A percentile compares a stretch with the other conserved stretches of the same genome.
Evolutionary conservation across 192 early-diverging fungal genomes (phyloP).

Genomic region (Podila epigama): DNA sequence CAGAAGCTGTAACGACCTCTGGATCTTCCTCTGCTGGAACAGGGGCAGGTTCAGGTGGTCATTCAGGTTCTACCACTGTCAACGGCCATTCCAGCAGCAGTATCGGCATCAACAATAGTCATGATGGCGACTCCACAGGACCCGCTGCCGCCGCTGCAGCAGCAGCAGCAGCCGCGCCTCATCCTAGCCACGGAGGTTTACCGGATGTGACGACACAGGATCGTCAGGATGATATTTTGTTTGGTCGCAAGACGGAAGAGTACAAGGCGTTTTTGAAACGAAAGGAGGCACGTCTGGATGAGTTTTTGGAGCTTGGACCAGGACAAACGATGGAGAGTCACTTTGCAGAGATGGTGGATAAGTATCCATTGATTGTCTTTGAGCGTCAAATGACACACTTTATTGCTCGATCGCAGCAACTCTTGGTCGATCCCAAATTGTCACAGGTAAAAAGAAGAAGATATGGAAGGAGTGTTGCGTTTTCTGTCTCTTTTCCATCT

Average conservation of each 20-base stretch:
- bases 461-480: too few species aligned
- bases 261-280: slow-evolving; percentile 22
- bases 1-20: too few species aligned
- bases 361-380: slow-evolving; percentile 56
- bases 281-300: slow-evolving; percentile 29
- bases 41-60: too few species aligned
- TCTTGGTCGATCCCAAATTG: slow-evolving; percentile 54
- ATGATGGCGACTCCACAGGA: too few species aligned
- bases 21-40: too few species aligned
- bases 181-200: not conserved
- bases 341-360: slow-evolving; percentile 49
- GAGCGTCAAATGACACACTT: slow-evolving; percentile 59
- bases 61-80: too few species aligned
- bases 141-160: not conserved
- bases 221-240: slow-evolving; percentile 45
- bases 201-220: slow-evolving; percentile 46
- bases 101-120: not conserved
- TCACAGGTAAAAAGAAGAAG: slow-evolving; percentile 58
- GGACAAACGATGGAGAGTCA: slow-evolving; percentile 42
- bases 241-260: slow-evolving; percentile 31
- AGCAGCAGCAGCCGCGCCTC: not conserved
- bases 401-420: slow-evolving; percentile 51
- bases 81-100: not conserved
- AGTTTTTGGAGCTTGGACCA: not conserved
- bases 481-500: too few species aligned